Percentiles rank a stretch among this genome's conserved stretches.
Evolutionary conservation across 2,329 filamentous ascomycete genomes (phyloP).

Genomic region (Talaromyces sp.): DNA sequence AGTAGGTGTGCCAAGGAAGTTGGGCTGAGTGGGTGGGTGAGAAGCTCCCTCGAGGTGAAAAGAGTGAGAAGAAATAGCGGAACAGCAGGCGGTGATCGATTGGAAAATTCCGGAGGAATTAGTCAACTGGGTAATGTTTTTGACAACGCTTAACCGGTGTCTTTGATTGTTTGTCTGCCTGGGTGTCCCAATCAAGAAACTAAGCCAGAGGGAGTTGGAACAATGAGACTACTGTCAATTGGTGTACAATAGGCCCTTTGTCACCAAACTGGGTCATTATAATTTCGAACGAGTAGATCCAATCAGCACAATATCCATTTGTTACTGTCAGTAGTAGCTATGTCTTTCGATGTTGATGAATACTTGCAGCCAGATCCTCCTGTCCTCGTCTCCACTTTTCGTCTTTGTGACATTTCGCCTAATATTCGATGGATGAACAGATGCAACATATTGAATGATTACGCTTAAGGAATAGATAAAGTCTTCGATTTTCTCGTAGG

Average conservation of each 20-base stretch:
- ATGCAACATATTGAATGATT: not conserved
- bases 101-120: not conserved
- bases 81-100: not conserved
- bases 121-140: not conserved
- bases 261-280: not conserved
- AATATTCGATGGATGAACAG: not conserved
- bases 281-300: not conserved
- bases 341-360: not conserved
- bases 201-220: not conserved
- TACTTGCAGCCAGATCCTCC: not conserved
- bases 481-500: not conserved
- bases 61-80: not conserved
- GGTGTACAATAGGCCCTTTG: not conserved
- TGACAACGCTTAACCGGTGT: not conserved
- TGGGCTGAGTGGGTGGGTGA: not conserved
- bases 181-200: not conserved
- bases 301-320: not conserved
- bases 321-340: not conserved
- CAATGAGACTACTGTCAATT: not conserved
- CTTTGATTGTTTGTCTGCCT: not conserved
- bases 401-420: not conserved
- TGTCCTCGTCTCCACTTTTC: not conserved
- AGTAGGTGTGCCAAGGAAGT: not conserved
- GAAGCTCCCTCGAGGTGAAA: not conserved
- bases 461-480: not conserved